These are phyloP conservation scores for Quercus berberidifolia DNA, from an alignment of 306 rosid genomes.

Conservation along the genomic window DNA sequence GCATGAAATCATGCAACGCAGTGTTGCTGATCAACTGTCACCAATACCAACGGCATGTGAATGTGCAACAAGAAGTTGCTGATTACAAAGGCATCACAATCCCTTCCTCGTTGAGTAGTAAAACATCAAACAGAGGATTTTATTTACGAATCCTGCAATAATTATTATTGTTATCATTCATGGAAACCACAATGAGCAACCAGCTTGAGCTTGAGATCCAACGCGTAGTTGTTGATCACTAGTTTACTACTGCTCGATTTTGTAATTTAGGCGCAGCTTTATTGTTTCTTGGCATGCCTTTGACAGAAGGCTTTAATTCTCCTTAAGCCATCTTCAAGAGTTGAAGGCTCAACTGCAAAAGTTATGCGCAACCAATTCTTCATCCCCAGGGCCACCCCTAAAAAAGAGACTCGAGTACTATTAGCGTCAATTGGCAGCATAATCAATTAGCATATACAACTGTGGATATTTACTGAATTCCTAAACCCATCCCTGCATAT, in stretches of 20 bases:
- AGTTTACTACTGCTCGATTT: not conserved
- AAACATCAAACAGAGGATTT: not conserved
- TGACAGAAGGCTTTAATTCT: constrained; percentile 40
- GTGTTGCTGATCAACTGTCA: not conserved
- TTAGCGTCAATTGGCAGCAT: not conserved
- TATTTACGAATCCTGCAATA: not conserved
- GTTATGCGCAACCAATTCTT: constrained; percentile 53
- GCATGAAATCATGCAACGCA: not conserved
- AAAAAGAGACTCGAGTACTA: not conserved
- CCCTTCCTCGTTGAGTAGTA: not conserved
- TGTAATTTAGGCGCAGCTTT: not conserved
- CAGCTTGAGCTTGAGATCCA: not conserved
- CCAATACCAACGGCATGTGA: not conserved
- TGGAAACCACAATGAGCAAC: not conserved
- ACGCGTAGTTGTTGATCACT: constrained; percentile 9
- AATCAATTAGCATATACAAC: too few species aligned
- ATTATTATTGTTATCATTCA: not conserved
- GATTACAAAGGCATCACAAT: not conserved
- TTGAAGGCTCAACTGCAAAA: constrained; percentile 39
- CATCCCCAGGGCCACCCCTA: constrained; percentile 42
- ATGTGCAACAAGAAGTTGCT: not conserved
- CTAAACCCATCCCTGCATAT: too few species aligned
- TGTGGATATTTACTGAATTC: too few species aligned
- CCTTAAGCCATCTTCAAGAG: constrained; percentile 45
- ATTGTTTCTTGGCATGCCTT: constrained; percentile 37